Evolutionary conservation across 2,329 filamentous ascomycete species (phyloP).

Genomic region (Pseudocercospora macadamiae): DNA sequence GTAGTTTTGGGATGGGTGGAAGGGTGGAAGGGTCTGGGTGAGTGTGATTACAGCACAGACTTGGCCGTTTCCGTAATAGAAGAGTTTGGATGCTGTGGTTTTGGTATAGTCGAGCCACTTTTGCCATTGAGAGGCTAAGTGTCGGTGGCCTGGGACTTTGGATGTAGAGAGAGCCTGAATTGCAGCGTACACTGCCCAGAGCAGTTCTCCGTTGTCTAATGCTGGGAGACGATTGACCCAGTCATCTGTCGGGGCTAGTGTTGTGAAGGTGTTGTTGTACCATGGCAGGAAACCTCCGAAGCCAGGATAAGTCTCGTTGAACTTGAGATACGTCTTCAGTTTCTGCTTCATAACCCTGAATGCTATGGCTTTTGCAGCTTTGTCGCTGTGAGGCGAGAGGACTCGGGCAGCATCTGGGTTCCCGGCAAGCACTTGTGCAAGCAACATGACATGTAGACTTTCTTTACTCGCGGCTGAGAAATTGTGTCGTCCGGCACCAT

Average conservation of each 20-base stretch:
- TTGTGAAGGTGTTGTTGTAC: conserved; percentile 39
- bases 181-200: conserved; percentile 49
- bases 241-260: conserved; percentile 36
- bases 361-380: not conserved
- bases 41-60: conserved; percentile 47
- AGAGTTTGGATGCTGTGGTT: conserved; percentile 41
- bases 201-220: conserved; percentile 49
- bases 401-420: conserved; percentile 44
- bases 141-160: conserved; percentile 24
- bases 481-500: conserved; percentile 34
- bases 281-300: conserved; percentile 49
- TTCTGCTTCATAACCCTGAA: conserved; percentile 39
- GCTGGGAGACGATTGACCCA: conserved; percentile 47
- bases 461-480: conserved; percentile 48
- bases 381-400: not conserved
- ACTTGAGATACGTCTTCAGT: conserved; percentile 44
- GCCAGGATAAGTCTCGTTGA: conserved; percentile 48
- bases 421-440: conserved; percentile 46
- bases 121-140: conserved; percentile 44
- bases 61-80: conserved; percentile 43
- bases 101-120: conserved; percentile 47
- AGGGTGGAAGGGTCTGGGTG: conserved; percentile 40
- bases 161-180: conserved; percentile 43
- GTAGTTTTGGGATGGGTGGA: conserved; percentile 38
- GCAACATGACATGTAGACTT: conserved; percentile 50